phyloP scores from a whole-genome alignment of 331 rosid species.

The Cydonia oblonga region DNA sequence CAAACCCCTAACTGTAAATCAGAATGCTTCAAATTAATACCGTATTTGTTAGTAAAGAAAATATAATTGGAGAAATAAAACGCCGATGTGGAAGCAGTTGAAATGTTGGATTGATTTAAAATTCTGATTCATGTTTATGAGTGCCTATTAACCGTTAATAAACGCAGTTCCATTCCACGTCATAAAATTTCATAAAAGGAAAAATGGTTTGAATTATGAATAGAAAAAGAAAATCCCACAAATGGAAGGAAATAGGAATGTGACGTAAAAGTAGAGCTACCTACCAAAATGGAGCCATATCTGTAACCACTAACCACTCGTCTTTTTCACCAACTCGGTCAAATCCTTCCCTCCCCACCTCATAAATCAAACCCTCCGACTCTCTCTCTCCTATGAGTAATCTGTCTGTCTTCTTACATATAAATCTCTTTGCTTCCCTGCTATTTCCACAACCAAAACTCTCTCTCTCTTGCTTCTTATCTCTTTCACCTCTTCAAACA shows the following conservation, averaged over 20 bases:
- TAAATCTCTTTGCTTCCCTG: not conserved
- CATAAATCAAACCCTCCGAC: not conserved
- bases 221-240: slow-evolving; percentile 1
- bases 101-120: not conserved
- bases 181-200: not conserved
- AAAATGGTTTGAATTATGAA: not conserved
- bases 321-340: slow-evolving; percentile 53
- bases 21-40: too few species aligned
- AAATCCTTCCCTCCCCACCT: slow-evolving; percentile 20
- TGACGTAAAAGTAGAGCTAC: slow-evolving; percentile 28
- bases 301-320: slow-evolving; percentile 47
- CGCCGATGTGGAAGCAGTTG: not conserved
- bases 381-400: not conserved
- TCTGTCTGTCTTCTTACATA: not conserved
- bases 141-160: not conserved
- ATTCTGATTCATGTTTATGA: not conserved
- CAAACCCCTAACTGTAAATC: too few species aligned
- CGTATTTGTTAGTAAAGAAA: too few species aligned
- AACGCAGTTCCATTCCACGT: not conserved
- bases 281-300: slow-evolving; percentile 37
- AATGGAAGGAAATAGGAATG: not conserved
- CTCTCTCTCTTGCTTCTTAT: not conserved
- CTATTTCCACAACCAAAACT: slow-evolving; percentile 1
- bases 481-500: not conserved
- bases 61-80: not conserved